phyloP scores from a whole-genome alignment of 2,329 filamentous ascomycete species.

The Cercospora beticola region DNA sequence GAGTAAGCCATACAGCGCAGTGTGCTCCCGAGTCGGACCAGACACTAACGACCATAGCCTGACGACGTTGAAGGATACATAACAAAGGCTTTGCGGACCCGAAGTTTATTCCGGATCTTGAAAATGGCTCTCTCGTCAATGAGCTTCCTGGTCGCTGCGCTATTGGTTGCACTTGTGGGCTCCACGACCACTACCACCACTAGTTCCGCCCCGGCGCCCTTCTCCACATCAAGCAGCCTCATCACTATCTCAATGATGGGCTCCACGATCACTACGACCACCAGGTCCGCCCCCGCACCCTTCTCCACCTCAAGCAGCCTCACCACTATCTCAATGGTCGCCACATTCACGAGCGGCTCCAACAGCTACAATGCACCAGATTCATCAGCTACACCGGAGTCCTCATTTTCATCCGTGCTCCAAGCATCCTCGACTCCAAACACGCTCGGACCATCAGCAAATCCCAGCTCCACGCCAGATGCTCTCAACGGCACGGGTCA shows the following conservation, averaged over 20 bases:
- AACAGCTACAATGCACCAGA: background rate
- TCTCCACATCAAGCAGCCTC: background rate
- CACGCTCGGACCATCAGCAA: background rate
- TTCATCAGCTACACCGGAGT: background rate
- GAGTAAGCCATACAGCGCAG: background rate
- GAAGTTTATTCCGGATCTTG: background rate
- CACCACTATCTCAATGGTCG: background rate
- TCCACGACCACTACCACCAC: background rate
- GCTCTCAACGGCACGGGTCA: background rate
- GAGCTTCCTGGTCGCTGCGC: background rate
- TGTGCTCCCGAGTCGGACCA: background rate
- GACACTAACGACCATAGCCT: background rate
- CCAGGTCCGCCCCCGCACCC: background rate
- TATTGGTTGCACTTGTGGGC: background rate
- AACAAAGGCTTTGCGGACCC: background rate
- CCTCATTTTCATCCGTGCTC: background rate
- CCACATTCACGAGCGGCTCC: background rate
- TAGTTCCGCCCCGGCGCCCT: background rate
- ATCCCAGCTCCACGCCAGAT: background rate
- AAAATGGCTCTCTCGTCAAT: background rate
- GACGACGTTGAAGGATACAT: background rate
- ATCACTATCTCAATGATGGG: background rate
- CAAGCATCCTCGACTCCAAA: background rate
- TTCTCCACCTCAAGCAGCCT: background rate
- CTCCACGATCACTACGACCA: background rate